Evolutionary conservation across 176 grass and related monocot species (phyloP).

Genomic region (Pontederia crassipes): DNA sequence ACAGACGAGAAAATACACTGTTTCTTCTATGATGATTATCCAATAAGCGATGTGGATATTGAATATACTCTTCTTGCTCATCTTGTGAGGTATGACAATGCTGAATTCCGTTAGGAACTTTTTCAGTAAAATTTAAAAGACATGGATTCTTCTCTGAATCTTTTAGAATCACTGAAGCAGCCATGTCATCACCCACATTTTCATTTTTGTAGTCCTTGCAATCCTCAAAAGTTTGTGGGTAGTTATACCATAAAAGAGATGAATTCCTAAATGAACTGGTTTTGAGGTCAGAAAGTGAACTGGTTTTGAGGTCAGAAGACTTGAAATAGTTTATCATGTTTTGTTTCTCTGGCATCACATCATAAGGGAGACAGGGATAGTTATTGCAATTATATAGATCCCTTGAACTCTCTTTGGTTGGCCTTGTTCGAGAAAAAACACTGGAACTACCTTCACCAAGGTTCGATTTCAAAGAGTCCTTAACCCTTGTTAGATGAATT

Average conservation of each 20-base stretch:
- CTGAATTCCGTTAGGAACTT: too few relatives aligned
- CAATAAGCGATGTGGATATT: constrained; percentile 28
- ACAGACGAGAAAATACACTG: constrained; percentile 44
- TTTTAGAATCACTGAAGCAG: too few relatives aligned
- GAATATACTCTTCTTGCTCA: constrained; percentile 23
- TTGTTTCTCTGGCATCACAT: constrained; percentile 24
- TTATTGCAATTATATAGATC: too few relatives aligned
- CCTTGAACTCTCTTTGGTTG: too few relatives aligned
- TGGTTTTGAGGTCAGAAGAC: background rate
- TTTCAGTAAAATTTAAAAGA: too few relatives aligned
- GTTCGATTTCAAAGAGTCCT: too few relatives aligned
- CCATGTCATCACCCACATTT: constrained; percentile 7
- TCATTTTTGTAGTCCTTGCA: constrained; percentile 24
- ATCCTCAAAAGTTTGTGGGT: constrained; percentile 29
- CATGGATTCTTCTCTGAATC: too few relatives aligned
- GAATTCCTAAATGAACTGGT: constrained; percentile 3
- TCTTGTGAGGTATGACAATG: constrained; percentile 3
- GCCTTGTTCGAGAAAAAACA: too few relatives aligned
- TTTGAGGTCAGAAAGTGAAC: too few relatives aligned
- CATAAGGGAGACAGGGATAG: too few relatives aligned
- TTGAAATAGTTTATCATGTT: constrained; percentile 21
- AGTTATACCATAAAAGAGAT: constrained; percentile 18
- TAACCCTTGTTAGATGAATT: too few relatives aligned
- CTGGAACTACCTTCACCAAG: too few relatives aligned
- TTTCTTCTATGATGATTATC: constrained; percentile 28